Evolutionary conservation across 169 alveolate species (phyloP), one percentile per base, ranked within the genome.

Genomic region (Plasmodium blacklocki): DNA sequence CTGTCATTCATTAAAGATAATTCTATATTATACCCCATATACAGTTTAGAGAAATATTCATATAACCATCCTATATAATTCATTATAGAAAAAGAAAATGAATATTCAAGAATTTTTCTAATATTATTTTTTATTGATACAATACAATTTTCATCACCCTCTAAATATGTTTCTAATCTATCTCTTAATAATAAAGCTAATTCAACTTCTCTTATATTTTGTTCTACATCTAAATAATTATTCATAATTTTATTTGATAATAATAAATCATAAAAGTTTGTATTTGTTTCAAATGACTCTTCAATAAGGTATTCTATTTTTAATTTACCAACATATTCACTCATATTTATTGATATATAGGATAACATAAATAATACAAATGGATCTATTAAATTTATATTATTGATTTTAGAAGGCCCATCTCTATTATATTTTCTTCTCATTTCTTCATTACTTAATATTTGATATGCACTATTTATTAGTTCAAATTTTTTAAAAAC

Each of bases 61-160:
- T 94, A 94, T 2, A 75, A 91, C 96, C 96, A 94, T 4, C 96
- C 96, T n/a, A 94, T 88, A 14, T 94, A 94, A 62, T 89, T 93
- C 39, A 94, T 85, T 74, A 94, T 54, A 43, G 93, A 73, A 62
- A 91, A 93, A 21, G 94, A 83, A 87, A 88, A 92, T 2, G 92
- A 78, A 7, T 88, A 93, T 14, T 80, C 73, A 45, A 93, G 66
- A 39, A 72, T 14, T 12, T 26, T 43, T 5, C 23, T 71, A 1
- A 88, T 3, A 47, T 93, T 93, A 2, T 50, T 62, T 29, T 67
- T 75, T 85, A 93, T 66, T 85, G 45, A 58, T 0, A 45, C 83
- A 39, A 32, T 62, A 88, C 93, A 87, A 3, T 58, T 62, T 52
- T 8, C 64, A 49, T 76, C 89, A 19, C 64, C 88, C 9, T 74